phyloP scores from a whole-genome alignment of 331 rosid species.

The Acacia concinna region DNA sequence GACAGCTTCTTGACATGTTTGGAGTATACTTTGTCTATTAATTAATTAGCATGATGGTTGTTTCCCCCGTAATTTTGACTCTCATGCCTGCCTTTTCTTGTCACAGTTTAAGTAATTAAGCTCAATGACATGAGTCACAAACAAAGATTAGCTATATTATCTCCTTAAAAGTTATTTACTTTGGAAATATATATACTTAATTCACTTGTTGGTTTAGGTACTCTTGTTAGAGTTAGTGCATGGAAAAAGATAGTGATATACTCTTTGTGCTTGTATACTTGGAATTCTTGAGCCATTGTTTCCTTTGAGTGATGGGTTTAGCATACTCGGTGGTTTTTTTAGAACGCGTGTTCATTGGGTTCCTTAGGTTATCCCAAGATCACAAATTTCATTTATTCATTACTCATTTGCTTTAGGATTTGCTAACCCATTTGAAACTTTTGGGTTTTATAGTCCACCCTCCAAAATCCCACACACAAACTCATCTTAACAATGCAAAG shows the following conservation, averaged over 20 bases:
- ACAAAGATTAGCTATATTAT: background rate
- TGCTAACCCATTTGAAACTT: too few species aligned
- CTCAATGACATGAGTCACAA: conserved; percentile 23
- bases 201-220: too few species aligned
- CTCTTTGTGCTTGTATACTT: too few species aligned
- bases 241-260: too few species aligned
- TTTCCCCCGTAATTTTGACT: background rate
- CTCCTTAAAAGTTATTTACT: background rate
- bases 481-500: background rate
- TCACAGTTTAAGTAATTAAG: background rate
- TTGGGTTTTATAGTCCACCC: background rate
- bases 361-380: too few species aligned
- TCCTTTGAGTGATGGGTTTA: too few species aligned
- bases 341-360: too few species aligned
- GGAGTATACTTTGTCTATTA: conserved; percentile 2
- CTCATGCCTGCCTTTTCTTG: background rate
- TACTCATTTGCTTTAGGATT: too few species aligned
- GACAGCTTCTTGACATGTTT: conserved; percentile 19
- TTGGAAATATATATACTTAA: background rate
- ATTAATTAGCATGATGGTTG: background rate
- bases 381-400: too few species aligned
- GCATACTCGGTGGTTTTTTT: too few species aligned
- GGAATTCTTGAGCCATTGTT: too few species aligned
- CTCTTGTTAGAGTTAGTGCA: too few species aligned
- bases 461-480: background rate